Evolutionary conservation across 176 grass and related monocot species (phyloP).

Genomic region (Oryza longistaminata): DNA sequence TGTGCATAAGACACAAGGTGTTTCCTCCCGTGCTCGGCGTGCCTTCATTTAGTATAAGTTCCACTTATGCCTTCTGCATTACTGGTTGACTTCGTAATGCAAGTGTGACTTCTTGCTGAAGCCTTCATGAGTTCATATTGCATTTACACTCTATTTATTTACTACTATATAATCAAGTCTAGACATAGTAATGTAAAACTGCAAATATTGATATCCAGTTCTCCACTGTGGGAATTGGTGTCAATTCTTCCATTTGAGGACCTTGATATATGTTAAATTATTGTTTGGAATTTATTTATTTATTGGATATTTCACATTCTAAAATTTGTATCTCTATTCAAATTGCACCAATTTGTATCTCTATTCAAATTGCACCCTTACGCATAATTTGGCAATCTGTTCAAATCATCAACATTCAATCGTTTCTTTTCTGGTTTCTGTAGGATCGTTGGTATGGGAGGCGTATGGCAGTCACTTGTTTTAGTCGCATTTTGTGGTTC

Average conservation of each 20-base stretch:
- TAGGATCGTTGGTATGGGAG: slow-evolving; percentile 98
- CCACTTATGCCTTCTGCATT: neutral
- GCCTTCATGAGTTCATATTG: neutral
- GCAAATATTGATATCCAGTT: neutral
- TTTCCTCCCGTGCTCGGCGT: neutral
- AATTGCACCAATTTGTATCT: neutral
- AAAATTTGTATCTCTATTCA: slow-evolving; percentile 10
- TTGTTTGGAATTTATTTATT: slow-evolving; percentile 8
- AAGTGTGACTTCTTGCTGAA: neutral
- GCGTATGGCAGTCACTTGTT: slow-evolving; percentile 76
- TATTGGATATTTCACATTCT: neutral
- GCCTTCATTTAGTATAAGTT: neutral
- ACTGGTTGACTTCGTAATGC: neutral
- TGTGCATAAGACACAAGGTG: neutral
- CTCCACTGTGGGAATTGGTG: neutral
- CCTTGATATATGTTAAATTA: slow-evolving; percentile 19
- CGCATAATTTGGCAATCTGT: neutral
- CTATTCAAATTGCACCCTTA: neutral
- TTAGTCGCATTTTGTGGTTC: slow-evolving; percentile 67
- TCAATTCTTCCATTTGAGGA: neutral
- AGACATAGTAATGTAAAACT: neutral
- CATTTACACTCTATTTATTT: slow-evolving; percentile 13
- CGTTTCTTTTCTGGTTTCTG: slow-evolving; percentile 21
- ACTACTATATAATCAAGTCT: neutral
- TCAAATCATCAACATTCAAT: neutral